Evolutionary conservation across 2,329 filamentous ascomycete genomes (phyloP).

Genomic region (Dothistroma pini): DNA sequence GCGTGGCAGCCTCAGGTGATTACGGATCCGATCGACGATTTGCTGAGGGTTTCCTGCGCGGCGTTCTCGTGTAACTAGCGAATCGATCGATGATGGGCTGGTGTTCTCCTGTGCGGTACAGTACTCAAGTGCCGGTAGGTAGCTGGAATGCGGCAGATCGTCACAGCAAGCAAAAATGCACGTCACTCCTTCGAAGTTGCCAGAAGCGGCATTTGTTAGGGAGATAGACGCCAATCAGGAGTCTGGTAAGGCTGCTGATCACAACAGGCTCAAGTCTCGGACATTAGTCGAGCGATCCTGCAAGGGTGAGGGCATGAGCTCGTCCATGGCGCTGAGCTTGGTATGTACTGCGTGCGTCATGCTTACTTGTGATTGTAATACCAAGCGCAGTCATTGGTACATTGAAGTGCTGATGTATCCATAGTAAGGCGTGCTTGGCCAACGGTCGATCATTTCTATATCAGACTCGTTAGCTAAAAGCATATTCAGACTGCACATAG

Average conservation of each 20-base stretch:
- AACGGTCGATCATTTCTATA: background rate
- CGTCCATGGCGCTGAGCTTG: background rate
- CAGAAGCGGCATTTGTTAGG: background rate
- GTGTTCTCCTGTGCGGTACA: background rate
- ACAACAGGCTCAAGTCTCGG: background rate
- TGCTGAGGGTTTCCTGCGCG: background rate
- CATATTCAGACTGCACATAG: background rate
- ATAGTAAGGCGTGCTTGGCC: background rate
- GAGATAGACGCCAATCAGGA: background rate
- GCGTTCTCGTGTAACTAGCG: background rate
- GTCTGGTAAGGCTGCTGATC: background rate
- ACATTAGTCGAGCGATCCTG: background rate
- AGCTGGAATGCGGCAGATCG: background rate
- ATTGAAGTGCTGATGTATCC: background rate
- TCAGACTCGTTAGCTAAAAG: background rate
- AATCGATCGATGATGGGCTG: background rate
- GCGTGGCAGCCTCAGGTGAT: background rate
- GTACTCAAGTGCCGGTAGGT: too few species aligned
- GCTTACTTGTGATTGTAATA: background rate
- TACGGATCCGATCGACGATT: background rate
- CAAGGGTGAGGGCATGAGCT: background rate
- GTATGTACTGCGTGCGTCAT: background rate
- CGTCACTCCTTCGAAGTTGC: background rate
- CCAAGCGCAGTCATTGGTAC: background rate
- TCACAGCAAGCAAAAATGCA: background rate